Conservation (phyloP, 179 eudicot genomes). For the Monotropa hypopitys region DNA sequence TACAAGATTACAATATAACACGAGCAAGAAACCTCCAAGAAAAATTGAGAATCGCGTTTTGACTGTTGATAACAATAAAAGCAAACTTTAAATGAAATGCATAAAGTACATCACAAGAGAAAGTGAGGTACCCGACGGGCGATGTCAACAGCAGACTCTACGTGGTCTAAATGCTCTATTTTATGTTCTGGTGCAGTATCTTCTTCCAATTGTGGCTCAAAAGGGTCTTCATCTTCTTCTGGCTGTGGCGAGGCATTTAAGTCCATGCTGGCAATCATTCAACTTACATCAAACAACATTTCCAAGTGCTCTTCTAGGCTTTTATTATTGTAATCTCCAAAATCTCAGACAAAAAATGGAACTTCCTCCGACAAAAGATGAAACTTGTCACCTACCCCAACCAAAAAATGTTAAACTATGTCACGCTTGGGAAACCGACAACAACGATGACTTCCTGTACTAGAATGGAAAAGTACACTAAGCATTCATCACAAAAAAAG, state of each 20-base stretch:
- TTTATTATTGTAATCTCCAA: not conserved
- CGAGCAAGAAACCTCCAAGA: not conserved
- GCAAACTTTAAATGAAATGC: not conserved
- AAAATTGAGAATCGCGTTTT: not conserved
- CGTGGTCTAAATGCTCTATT: conserved; percentile 25
- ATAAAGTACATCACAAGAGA: not conserved
- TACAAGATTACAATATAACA: not conserved
- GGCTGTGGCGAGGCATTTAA: conserved; percentile 40
- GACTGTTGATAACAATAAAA: not conserved
- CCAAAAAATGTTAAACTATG: not conserved
- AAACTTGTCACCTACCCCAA: not conserved
- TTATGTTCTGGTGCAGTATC: conserved; percentile 23
- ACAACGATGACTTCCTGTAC: not conserved
- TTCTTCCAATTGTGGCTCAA: conserved; percentile 40
- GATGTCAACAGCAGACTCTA: conserved; percentile 48
- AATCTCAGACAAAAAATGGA: not conserved
- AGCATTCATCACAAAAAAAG: not conserved
- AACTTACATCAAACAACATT: conserved; percentile 15
- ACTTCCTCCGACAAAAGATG: not conserved
- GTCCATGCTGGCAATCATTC: conserved; percentile 33
- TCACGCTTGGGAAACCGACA: not conserved
- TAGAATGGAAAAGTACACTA: not conserved
- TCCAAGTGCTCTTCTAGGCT: not conserved
- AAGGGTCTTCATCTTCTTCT: conserved; percentile 65
- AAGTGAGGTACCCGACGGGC: conserved; percentile 50